These are phyloP conservation scores for Coccinonectria pachysandricola DNA, from an alignment of 2,329 filamentous ascomycete genomes.

Conservation along the genomic window DNA sequence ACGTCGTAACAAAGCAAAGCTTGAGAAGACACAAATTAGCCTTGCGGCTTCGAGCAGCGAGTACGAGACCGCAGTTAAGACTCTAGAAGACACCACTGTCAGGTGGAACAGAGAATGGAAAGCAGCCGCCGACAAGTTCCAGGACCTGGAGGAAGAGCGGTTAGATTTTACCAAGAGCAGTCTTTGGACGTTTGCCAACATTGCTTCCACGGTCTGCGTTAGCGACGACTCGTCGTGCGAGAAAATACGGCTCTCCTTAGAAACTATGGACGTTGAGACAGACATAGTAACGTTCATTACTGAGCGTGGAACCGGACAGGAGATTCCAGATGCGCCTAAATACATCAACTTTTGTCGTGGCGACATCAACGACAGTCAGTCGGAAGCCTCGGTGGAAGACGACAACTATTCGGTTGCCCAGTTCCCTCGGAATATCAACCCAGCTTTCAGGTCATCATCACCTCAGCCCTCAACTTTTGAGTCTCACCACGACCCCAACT, in stretches of 20 bases:
- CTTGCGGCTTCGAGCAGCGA: constrained; percentile 84
- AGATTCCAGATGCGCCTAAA: constrained; percentile 92
- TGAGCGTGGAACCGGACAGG: constrained; percentile 83
- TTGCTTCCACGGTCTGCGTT: constrained; percentile 93
- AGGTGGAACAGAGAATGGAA: constrained; percentile 99
- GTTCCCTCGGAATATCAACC: constrained; percentile 90
- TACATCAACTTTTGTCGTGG: constrained; percentile 99
- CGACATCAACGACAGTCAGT: constrained; percentile 69
- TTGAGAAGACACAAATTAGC: constrained; percentile 97
- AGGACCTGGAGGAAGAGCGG: constrained; percentile 94
- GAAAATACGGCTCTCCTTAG: constrained; percentile 85
- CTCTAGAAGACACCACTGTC: constrained; percentile 86
- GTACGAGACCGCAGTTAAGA: constrained; percentile 87
- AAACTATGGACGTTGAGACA: constrained; percentile 93
- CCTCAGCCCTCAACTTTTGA: constrained; percentile 89
- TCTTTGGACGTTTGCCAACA: constrained; percentile 95
- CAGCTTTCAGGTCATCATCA: constrained; percentile 89
- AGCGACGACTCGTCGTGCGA: constrained; percentile 96
- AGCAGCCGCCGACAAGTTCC: constrained; percentile 94
- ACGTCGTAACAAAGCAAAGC: constrained; percentile 94
- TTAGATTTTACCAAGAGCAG: constrained; percentile 97
- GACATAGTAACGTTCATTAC: constrained; percentile 86
- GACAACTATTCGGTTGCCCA: constrained; percentile 90
- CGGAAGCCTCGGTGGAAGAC: constrained; percentile 76
- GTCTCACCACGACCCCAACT: constrained; percentile 81